Base-by-base conservation (phyloP, 2,329 filamentous ascomycete species). In the Sporothrix dimorphospora region DNA sequence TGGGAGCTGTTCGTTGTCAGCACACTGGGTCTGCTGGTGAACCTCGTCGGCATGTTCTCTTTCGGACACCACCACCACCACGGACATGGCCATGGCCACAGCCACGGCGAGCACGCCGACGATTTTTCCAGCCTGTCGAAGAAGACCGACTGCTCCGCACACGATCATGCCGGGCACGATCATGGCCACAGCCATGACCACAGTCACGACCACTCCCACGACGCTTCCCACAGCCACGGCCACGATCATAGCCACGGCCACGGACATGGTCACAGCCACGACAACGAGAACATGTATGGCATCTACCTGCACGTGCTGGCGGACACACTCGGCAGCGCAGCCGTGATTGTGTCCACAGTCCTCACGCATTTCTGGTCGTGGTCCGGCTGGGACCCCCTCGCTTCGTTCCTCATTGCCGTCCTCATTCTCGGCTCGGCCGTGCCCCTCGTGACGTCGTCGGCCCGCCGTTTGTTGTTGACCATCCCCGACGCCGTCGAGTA, bases 211-310 rank as follows among this genome's bases (percentile, higher is more conserved):
- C 81, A 83, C 73, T 78, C 79, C 16, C 82, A 85, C 71, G 78
- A 76, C 68, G 79, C 81, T 57, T 61, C 69, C 9, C 75, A 83
- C 69, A 79, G 76, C 21, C 80, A 84, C 72, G 78, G 79, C 21
- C 82, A 85, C 70, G 78, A 76, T 42, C 63, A 66, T 24, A 24
- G 42, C n/a, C 61, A 80, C 74, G 78, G 24, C 2, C 77, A 81
- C 66, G 76, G 78, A 27, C 79, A 84, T 72, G 78, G 79, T 19
- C 82, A 86, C 71, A 82, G 83, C n/a, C 92, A 94, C 78, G 92
- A 94, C 74, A 97, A 97, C 80, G 96, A 99, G 78, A 99, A 99
- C 79, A 98, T 99, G 94, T 83, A 96, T 77, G 96, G 96, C 14
- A 98, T 99, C 76, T 99, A 97, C 81, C 85, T 99, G 24, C 96